These are phyloP conservation scores for Colletotrichum melonis DNA, from an alignment of 2,329 filamentous ascomycete species.

Conservation along the genomic window DNA sequence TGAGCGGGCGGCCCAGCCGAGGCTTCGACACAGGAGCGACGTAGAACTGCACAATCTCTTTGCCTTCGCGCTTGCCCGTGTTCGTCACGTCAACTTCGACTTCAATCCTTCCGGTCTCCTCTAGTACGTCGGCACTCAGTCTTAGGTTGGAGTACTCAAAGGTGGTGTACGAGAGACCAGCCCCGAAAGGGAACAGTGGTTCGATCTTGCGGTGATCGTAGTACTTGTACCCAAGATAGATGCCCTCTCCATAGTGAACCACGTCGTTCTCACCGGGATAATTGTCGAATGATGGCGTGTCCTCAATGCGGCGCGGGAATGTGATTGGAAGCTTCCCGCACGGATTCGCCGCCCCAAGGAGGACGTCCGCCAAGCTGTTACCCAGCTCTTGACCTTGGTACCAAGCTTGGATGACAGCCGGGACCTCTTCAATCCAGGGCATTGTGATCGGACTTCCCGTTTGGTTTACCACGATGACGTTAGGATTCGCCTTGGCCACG, in stretches of 20 bases:
- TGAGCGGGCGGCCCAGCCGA: background rate
- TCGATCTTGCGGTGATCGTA: background rate
- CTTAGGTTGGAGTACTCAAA: background rate
- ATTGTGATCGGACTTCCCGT: conserved; percentile 70
- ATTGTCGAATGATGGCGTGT: conserved; percentile 41
- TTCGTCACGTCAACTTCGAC: background rate
- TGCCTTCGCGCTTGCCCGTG: background rate
- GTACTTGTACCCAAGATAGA: background rate
- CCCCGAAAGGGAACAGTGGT: background rate
- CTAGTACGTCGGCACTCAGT: background rate
- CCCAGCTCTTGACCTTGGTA: conserved; percentile 77
- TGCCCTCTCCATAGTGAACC: background rate
- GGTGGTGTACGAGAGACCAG: background rate
- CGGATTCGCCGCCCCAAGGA: conserved; percentile 72
- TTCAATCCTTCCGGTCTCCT: background rate
- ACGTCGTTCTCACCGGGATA: background rate
- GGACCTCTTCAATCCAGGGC: conserved; percentile 65
- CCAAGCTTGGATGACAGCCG: conserved; percentile 74
- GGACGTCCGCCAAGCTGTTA: conserved; percentile 73
- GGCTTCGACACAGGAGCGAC: background rate
- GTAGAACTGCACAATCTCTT: background rate
- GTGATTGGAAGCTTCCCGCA: conserved; percentile 72
- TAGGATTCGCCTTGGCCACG: conserved; percentile 67
- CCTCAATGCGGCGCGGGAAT: conserved; percentile 68
- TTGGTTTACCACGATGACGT: conserved; percentile 71